phyloP scores from a whole-genome alignment of 2,329 filamentous ascomycete species.

The Bisporella sp. region DNA sequence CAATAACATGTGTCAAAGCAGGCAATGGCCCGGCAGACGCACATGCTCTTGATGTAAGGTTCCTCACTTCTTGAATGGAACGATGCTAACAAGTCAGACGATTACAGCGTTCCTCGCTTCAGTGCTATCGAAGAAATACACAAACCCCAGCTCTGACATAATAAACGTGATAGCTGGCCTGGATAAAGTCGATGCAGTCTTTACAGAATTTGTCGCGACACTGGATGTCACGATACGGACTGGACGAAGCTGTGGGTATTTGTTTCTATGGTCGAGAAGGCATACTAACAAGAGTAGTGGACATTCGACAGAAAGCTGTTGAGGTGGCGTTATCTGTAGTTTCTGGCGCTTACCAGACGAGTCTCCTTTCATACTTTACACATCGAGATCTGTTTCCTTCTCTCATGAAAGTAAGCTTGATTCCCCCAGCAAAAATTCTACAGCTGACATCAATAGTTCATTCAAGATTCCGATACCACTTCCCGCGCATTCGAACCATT shows the following conservation, averaged over 20 bases:
- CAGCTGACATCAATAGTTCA: conserved; percentile 47
- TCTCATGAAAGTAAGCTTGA: conserved; percentile 71
- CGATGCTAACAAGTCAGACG: conserved; percentile 56
- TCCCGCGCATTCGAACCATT: conserved; percentile 66
- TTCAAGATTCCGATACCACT: conserved; percentile 68
- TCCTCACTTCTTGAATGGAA: conserved; percentile 1
- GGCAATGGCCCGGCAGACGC: conserved; percentile 56
- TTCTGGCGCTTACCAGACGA: conserved; percentile 93
- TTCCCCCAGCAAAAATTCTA: background rate
- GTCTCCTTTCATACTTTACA: conserved; percentile 88
- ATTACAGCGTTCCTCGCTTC: conserved; percentile 80
- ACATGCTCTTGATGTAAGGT: conserved; percentile 77
- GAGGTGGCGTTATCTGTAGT: conserved; percentile 76
- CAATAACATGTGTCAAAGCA: conserved; percentile 60
- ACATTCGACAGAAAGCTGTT: conserved; percentile 72
- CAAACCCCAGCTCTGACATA: conserved; percentile 90
- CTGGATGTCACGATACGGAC: conserved; percentile 79
- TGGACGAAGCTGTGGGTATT: conserved; percentile 57
- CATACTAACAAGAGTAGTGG: conserved; percentile 43
- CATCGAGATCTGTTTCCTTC: conserved; percentile 91
- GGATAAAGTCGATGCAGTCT: conserved; percentile 77
- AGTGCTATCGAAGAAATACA: conserved; percentile 82
- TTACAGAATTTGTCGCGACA: conserved; percentile 79
- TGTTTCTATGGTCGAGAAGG: conserved; percentile 7
- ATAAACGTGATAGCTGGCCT: conserved; percentile 85